Percentiles rank a stretch among this genome's conserved stretches.
These are phyloP conservation scores for Penicillium paneum DNA, from an alignment of 2,329 filamentous ascomycete genomes.

Conservation along the genomic window DNA sequence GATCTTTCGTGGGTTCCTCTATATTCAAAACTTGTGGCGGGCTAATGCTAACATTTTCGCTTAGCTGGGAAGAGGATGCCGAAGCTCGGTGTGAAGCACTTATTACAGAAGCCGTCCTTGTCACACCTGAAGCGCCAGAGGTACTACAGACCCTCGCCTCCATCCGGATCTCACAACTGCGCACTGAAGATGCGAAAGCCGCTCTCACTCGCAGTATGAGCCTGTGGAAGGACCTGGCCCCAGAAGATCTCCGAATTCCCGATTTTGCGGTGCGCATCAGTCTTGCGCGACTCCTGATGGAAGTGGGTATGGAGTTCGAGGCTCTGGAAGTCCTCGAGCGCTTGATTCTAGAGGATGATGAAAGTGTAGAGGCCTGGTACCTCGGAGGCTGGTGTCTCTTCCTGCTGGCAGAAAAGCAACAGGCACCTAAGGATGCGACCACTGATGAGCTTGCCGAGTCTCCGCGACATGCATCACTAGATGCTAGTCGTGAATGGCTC, in stretches of 20 bases:
- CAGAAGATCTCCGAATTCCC: slow-evolving; percentile 68
- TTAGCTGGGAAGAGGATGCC: slow-evolving; percentile 76
- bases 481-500: slow-evolving; percentile 77
- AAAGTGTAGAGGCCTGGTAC: slow-evolving; percentile 95
- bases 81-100: slow-evolving; percentile 83
- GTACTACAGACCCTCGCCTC: slow-evolving; percentile 95
- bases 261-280: slow-evolving; percentile 84
- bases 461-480: slow-evolving; percentile 62
- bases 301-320: slow-evolving; percentile 79
- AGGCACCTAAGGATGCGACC: slow-evolving; percentile 38
- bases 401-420: slow-evolving; percentile 55
- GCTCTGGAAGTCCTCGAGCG: slow-evolving; percentile 82
- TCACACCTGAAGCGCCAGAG: slow-evolving; percentile 77
- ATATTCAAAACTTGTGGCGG: background rate
- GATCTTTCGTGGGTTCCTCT: slow-evolving; percentile 68
- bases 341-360: slow-evolving; percentile 82
- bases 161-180: slow-evolving; percentile 83
- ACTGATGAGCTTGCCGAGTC: slow-evolving; percentile 43
- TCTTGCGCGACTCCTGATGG: slow-evolving; percentile 80
- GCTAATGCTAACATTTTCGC: slow-evolving; percentile 12
- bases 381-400: slow-evolving; percentile 91
- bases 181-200: slow-evolving; percentile 72
- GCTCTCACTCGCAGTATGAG: slow-evolving; percentile 76
- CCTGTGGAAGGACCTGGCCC: slow-evolving; percentile 75
- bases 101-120: slow-evolving; percentile 83